phyloP scores from a whole-genome alignment of 352 stramenopile species.

The Globisporangium abappressorium region DNA sequence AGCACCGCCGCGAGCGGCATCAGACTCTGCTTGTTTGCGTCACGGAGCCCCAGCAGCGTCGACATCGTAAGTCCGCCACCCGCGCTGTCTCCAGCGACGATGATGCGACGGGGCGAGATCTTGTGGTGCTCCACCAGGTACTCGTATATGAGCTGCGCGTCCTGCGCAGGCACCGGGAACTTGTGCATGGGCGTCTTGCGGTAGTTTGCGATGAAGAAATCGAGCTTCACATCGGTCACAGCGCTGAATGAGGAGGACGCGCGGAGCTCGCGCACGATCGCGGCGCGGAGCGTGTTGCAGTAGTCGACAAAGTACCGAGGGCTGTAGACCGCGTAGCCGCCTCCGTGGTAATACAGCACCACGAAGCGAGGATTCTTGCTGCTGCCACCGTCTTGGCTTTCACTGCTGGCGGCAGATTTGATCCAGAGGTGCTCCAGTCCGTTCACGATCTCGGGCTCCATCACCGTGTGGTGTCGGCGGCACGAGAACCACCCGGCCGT shows the following conservation, averaged over 20 bases:
- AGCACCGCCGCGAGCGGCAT: constrained; percentile 18
- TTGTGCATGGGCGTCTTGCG: constrained; percentile 19
- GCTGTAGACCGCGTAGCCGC: constrained; percentile 19
- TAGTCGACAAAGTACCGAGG: constrained; percentile 16
- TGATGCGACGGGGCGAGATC: constrained; percentile 13
- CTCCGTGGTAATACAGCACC: constrained; percentile 22
- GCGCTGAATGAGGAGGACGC: no score
- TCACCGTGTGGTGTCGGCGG: constrained; percentile 13
- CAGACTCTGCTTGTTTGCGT: not conserved
- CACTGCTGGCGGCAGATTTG: not conserved
- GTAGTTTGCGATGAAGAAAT: constrained; percentile 24
- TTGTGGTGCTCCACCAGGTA: constrained; percentile 17
- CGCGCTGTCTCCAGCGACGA: constrained; percentile 19
- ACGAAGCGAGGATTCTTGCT: not conserved
- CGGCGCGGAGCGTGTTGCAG: constrained; percentile 13
- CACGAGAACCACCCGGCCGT: constrained; percentile 26
- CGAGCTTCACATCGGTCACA: constrained; percentile 5
- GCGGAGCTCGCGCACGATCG: constrained; percentile 10
- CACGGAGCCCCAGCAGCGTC: constrained; percentile 15
- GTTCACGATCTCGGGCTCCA: constrained; percentile 26
- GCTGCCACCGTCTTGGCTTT: not conserved
- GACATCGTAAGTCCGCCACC: constrained; percentile 18
- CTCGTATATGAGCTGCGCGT: constrained; percentile 19
- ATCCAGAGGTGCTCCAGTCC: constrained; percentile 20
- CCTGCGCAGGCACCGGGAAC: constrained; percentile 17